Evolutionary conservation across 2,329 filamentous ascomycete genomes (phyloP).

Genomic region (Lachnellula occidentalis): DNA sequence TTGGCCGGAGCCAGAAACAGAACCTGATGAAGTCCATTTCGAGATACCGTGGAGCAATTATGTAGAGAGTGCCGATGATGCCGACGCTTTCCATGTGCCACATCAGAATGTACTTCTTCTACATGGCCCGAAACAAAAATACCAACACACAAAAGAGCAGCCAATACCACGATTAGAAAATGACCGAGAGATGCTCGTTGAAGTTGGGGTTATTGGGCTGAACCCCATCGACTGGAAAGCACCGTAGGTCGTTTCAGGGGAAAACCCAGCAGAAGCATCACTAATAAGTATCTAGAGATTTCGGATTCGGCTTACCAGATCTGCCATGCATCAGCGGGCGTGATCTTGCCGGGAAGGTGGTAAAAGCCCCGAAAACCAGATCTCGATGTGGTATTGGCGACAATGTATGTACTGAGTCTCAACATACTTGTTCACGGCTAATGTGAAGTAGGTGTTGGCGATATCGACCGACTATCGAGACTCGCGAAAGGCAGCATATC

Average conservation of each 20-base stretch:
- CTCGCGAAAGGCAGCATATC: conserved; percentile 27
- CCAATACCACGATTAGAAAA: conserved; percentile 41
- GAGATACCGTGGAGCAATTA: background rate
- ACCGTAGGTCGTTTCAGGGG: conserved; percentile 66
- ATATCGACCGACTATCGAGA: conserved; percentile 31
- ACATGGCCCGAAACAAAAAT: conserved; percentile 45
- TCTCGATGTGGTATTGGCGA: conserved; percentile 52
- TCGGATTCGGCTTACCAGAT: conserved; percentile 27
- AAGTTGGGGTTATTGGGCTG: conserved; percentile 53
- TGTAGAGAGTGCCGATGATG: background rate
- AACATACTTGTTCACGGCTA: background rate
- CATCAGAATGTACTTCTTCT: conserved; percentile 45
- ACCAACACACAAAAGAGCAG: conserved; percentile 40
- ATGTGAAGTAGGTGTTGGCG: conserved; percentile 30
- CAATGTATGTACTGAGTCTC: conserved; percentile 35
- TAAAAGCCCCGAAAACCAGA: conserved; percentile 38
- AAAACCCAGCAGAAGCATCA: conserved; percentile 55
- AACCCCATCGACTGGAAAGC: conserved; percentile 81
- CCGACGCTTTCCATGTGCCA: conserved; percentile 9
- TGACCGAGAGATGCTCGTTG: conserved; percentile 60
- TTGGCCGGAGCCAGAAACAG: conserved; percentile 23
- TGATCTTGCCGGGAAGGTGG: conserved; percentile 62
- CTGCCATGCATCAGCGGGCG: conserved; percentile 29
- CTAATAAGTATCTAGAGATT: conserved; percentile 50
- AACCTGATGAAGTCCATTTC: conserved; percentile 9